phyloP scores from a whole-genome alignment of 768 basidiomycete genomes.

The Mycena rebaudengoi region DNA sequence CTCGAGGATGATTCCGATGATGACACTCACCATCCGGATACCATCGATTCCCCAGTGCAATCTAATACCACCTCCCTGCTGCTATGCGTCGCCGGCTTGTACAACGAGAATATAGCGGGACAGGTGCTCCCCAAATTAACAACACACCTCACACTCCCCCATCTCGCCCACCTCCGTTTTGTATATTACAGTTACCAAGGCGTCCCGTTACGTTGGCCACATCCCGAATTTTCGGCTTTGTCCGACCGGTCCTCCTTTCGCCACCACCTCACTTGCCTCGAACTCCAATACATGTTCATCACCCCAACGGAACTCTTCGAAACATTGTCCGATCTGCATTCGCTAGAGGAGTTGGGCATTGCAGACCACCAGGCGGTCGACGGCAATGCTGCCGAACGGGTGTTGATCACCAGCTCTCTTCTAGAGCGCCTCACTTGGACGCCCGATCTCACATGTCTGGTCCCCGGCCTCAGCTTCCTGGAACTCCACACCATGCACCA shows the following conservation, averaged over 20 bases:
- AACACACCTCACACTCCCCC: not conserved
- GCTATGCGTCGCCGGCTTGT: no score
- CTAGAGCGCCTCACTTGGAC: conserved; percentile 5
- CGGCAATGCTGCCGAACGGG: not conserved
- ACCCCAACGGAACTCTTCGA: conserved; percentile 7
- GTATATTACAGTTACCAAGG: not conserved
- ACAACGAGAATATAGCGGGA: no score
- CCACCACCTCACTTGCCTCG: not conserved
- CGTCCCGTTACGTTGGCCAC: not conserved
- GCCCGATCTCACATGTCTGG: conserved; percentile 2
- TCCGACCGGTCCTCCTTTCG: not conserved
- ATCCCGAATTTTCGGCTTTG: not conserved
- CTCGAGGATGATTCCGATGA: no score
- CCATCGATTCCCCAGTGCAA: not conserved
- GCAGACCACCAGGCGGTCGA: not conserved
- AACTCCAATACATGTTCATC: not conserved
- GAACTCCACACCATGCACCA: not conserved
- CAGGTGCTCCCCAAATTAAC: not conserved
- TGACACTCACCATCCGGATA: not conserved
- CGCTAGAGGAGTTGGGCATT: not conserved
- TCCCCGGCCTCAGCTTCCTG: not conserved
- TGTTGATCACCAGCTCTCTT: conserved; percentile 5
- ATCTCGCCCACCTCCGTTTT: not conserved
- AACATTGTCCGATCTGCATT: not conserved
- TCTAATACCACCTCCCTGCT: not conserved